phyloP scores from a whole-genome alignment of 2,329 filamentous ascomycete species.

The Aphanocladium album region DNA sequence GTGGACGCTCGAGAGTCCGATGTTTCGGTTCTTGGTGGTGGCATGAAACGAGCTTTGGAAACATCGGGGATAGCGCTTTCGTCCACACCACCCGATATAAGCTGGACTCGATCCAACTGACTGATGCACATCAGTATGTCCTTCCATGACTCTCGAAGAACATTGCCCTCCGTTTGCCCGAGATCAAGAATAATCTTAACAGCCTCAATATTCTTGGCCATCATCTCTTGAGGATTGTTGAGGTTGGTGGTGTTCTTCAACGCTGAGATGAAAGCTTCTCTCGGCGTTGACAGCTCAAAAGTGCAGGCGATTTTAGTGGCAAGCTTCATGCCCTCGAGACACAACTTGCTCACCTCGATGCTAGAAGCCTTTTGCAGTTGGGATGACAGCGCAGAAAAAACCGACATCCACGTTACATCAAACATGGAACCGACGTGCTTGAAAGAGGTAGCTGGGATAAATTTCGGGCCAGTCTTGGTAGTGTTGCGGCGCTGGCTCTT shows the following conservation, averaged over 20 bases:
- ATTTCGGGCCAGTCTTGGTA: slow-evolving; percentile 63
- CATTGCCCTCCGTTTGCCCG: slow-evolving; percentile 86
- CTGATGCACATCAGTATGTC: slow-evolving; percentile 94
- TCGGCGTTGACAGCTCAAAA: slow-evolving; percentile 87
- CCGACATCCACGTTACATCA: slow-evolving; percentile 98
- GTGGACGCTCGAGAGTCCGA: slow-evolving; percentile 61
- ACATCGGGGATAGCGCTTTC: slow-evolving; percentile 91
- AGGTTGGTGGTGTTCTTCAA: slow-evolving; percentile 92
- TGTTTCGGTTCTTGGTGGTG: slow-evolving; percentile 50
- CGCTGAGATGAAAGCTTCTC: slow-evolving; percentile 91
- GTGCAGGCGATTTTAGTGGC: slow-evolving; percentile 89
- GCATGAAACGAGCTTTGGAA: slow-evolving; percentile 70
- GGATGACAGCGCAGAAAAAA: slow-evolving; percentile 88
- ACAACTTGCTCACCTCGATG: slow-evolving; percentile 83
- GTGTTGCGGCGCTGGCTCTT: slow-evolving; percentile 81
- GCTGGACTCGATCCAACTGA: slow-evolving; percentile 88
- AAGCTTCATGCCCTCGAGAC: slow-evolving; percentile 91
- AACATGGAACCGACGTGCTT: slow-evolving; percentile 98
- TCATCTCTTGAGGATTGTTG: slow-evolving; percentile 92
- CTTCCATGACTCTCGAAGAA: slow-evolving; percentile 86
- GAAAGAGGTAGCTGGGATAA: slow-evolving; percentile 88
- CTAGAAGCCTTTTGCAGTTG: slow-evolving; percentile 93
- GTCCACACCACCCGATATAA: slow-evolving; percentile 91
- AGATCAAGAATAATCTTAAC: slow-evolving; percentile 88
- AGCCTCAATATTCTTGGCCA: slow-evolving; percentile 93